These are phyloP conservation scores for Tetrapisispora iriomotensis DNA, from an alignment of 805 yeast genomes.

Conservation along the genomic window DNA sequence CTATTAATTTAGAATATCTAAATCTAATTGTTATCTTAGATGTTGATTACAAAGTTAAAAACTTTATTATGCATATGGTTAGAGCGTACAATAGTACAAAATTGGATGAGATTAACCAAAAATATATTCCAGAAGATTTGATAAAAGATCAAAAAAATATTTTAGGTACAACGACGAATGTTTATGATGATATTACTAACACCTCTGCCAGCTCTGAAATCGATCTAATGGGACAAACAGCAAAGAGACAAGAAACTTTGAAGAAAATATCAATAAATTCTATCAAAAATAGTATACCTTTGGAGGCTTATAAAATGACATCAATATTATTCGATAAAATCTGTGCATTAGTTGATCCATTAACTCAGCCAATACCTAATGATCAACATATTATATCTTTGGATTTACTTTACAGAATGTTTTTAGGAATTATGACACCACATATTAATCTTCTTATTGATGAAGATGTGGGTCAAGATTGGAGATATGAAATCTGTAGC, in stretches of 20 bases:
- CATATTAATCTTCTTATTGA: slow-evolving; percentile 9
- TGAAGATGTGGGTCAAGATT: slow-evolving; percentile 10
- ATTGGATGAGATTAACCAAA: neutral
- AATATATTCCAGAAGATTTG: neutral
- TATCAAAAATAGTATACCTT: slow-evolving; percentile 3
- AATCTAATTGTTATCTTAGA: neutral
- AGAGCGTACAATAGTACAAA: neutral
- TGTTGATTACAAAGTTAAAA: neutral
- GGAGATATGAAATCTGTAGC: slow-evolving; percentile 20
- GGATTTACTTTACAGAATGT: slow-evolving; percentile 43
- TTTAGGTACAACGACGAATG: neutral
- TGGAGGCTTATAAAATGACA: slow-evolving; percentile 14
- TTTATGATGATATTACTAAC: no score
- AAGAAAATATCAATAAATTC: slow-evolving; percentile 11
- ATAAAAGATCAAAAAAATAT: neutral
- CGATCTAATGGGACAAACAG: slow-evolving; percentile 17
- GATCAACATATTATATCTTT: slow-evolving; percentile 45
- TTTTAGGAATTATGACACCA: slow-evolving; percentile 34
- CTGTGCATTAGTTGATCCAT: slow-evolving; percentile 45
- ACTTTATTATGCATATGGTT: neutral
- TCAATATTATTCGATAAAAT: slow-evolving; percentile 21
- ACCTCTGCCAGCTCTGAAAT: slow-evolving; percentile 5
- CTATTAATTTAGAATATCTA: neutral
- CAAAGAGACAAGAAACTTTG: slow-evolving; percentile 18
- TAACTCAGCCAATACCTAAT: slow-evolving; percentile 58